Evolutionary conservation across 192 early-diverging fungal genomes (phyloP), one percentile per base, ranked within the genome.

Genomic region (Umbelopsis isabellina): DNA sequence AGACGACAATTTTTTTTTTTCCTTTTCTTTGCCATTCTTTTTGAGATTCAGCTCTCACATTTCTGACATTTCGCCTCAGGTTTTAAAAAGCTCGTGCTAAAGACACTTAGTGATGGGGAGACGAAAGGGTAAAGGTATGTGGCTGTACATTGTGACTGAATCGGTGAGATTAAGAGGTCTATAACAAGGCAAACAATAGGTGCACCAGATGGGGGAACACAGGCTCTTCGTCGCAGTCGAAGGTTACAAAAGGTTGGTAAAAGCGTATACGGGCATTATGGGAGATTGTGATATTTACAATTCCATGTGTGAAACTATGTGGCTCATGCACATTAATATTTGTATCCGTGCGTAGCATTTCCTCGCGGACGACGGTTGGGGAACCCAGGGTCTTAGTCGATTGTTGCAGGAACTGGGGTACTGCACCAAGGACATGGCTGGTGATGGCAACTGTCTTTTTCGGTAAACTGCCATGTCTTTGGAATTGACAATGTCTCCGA

Each of bases 361-460:
- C 37, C 55, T 61, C 10, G 55, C 55, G 30, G 80, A 81, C 47
- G 80, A 81, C 58, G 74, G 75, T 46, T 81, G 74, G 44, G 77
- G 75, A 27, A 75, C 73, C 45, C 77, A 78, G 2, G 81, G 78
- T 41, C 79, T 89, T 20, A 83, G 85, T 66, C 83, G 83, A 33
- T 82, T 83, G 21, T 76, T 91, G 6, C 83, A 79, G 51, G 70
- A 75, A 49, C 55, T 81, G 1, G 79, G 83, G 21, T 75, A 90
- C 33, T 87, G 84, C 46, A 84, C 85, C 69, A 90, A 90, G 65
- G 88, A 90, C 66, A 90, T 90, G 37, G 78, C 76, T 16, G 91
- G 89, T 52, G 91, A 92, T 65, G 90, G 91, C 58, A 92, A 92
- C 80, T 92, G 88, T 65, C 75, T 89, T 51, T 89, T 89, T 66